Evolutionary conservation across 148 eudicot genomes (phyloP), one percentile per base, ranked within the genome.

Genomic region (Euryodendron excelsum): DNA sequence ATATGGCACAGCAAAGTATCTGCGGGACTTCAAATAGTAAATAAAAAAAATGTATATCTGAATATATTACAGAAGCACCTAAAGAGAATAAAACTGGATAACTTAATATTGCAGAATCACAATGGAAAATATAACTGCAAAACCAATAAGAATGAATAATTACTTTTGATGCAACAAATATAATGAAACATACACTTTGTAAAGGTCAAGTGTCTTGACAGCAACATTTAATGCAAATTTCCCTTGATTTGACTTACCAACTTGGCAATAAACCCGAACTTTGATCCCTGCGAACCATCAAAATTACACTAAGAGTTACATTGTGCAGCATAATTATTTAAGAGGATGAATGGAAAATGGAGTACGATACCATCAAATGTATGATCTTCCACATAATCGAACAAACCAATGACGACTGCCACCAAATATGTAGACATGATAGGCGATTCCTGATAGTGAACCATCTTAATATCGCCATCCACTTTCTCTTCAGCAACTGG

Each of bases 351-450:
- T 45, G 69, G 6, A 65, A 70, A 48, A 79, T 20, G 17, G 27
- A 28, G 75, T 18, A 27, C 69, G 37, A n/a, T 93, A 95, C 97
- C 98, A 85, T 92, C 98, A 78, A 91, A 82, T 53, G 98, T 93
- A 76, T 82, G 90, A 79, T 89, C 92, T 84, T 94, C 97, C 48
- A 95, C 88, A 82, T 88, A 94, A 81, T 94, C 98, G 79, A 94
- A 94, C 88, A 87, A 75, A 59, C 97, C 98, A 86, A 94, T 85
- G 53, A 92, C 98, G 72, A 89, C 89, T 25, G 98, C 98, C 72
- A 94, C 97, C 87, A 94, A 83, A 82, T 93, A 95, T 18, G 97
- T 91, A 31, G 98, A 95, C 98, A 95, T 95, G 72, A 91, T 91
- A 58, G 98, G 98, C 39, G 98, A 86, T 81, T 95, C 97, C 84